These are phyloP conservation scores for Herpetospermum pedunculosum DNA, from an alignment of 306 rosid genomes.

Conservation along the genomic window DNA sequence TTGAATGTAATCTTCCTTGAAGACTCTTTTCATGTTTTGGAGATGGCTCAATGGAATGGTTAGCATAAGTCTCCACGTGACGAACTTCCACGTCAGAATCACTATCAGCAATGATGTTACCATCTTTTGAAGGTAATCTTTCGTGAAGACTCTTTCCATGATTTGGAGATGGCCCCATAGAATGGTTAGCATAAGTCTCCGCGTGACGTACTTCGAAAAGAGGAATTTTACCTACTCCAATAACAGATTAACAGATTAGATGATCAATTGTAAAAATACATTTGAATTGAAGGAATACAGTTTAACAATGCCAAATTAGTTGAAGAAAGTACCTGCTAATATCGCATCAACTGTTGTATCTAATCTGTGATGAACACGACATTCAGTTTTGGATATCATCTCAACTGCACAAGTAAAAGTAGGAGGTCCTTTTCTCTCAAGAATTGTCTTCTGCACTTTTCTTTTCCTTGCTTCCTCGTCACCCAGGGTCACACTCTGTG, in stretches of 20 bases:
- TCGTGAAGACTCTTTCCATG: slow-evolving; percentile 26
- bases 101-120: slow-evolving; percentile 2
- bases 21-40: slow-evolving; percentile 29
- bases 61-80: slow-evolving; percentile 37
- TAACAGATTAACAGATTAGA: neutral
- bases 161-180: slow-evolving; percentile 31
- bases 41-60: slow-evolving; percentile 31
- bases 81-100: slow-evolving; percentile 36
- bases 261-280: neutral
- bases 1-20: slow-evolving; percentile 22
- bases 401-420: slow-evolving; percentile 97
- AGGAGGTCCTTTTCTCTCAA: slow-evolving; percentile 90
- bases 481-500: slow-evolving; percentile 94
- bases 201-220: slow-evolving; percentile 66
- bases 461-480: slow-evolving; percentile 96
- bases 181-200: slow-evolving; percentile 40
- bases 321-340: slow-evolving; percentile 57
- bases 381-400: slow-evolving; percentile 87
- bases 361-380: slow-evolving; percentile 85
- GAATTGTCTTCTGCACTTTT: slow-evolving; percentile 98
- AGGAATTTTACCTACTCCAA: slow-evolving; percentile 60
- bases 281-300: neutral
- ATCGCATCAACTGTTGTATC: slow-evolving; percentile 96
- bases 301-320: neutral
- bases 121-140: slow-evolving; percentile 21